Percentiles rank a stretch among this genome's conserved stretches.
Conservation (phyloP, 345 rosid genomes). For the Eutrema heterophyllum region DNA sequence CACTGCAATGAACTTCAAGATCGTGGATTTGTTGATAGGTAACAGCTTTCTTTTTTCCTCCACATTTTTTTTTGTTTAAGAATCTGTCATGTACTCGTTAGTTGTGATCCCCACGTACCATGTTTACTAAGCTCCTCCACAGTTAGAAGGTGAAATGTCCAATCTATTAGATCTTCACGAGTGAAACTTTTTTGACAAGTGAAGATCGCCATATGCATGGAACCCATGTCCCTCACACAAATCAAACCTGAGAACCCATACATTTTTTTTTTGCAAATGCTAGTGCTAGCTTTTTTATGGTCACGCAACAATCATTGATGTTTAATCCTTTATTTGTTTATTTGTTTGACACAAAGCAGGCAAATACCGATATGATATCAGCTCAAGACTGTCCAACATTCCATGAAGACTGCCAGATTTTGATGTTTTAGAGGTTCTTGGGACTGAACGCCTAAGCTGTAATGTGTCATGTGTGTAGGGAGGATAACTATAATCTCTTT, state of each 20-base stretch:
- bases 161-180: background rate
- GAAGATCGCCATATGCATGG: background rate
- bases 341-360: slow-evolving; percentile 16
- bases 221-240: background rate
- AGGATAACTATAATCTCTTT: background rate
- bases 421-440: slow-evolving; percentile 17
- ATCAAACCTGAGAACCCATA: background rate
- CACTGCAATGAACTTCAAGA: slow-evolving; percentile 63
- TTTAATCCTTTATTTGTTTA: background rate
- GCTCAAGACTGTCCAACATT: background rate
- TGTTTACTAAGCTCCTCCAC: background rate
- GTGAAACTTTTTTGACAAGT: background rate
- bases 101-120: background rate
- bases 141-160: background rate
- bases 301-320: background rate
- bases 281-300: background rate
- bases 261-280: background rate
- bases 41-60: slow-evolving; percentile 1
- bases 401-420: slow-evolving; percentile 9
- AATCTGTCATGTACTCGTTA: background rate
- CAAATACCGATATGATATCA: slow-evolving; percentile 12
- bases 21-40: slow-evolving; percentile 62
- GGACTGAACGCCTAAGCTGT: background rate
- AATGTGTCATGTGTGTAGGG: slow-evolving; percentile 9
- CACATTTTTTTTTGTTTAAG: background rate